These are phyloP conservation scores for Saccharomycopsis microspora DNA, from an alignment of 805 yeast genomes.

Conservation along the genomic window DNA sequence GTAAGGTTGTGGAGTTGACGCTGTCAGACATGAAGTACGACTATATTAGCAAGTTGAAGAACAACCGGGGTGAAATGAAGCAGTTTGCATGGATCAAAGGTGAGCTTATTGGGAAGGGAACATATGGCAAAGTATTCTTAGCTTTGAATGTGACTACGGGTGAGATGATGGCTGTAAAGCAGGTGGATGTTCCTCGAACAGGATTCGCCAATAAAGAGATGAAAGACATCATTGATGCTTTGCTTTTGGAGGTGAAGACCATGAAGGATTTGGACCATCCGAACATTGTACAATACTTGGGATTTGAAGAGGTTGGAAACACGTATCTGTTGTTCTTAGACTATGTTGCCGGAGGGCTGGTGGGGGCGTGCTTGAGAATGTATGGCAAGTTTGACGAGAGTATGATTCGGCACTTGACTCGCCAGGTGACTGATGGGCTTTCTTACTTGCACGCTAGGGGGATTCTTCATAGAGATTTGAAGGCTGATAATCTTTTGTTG, in stretches of 20 bases:
- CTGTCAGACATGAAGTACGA: constrained; percentile 54
- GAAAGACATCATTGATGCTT: constrained; percentile 63
- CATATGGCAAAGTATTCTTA: constrained; percentile 87
- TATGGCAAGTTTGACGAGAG: constrained; percentile 81
- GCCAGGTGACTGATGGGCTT: constrained; percentile 75
- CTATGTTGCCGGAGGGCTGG: constrained; percentile 97
- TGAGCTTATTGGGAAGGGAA: constrained; percentile 91
- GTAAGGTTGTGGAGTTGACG: constrained; percentile 80
- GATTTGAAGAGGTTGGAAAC: constrained; percentile 67
- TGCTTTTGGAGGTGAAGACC: constrained; percentile 84
- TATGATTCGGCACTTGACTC: constrained; percentile 58
- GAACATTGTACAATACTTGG: constrained; percentile 91
- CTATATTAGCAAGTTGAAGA: constrained; percentile 53
- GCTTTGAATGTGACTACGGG: constrained; percentile 94
- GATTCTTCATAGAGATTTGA: constrained; percentile 85
- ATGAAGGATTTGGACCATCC: constrained; percentile 89
- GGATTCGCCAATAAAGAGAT: constrained; percentile 31
- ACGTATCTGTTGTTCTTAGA: constrained; percentile 84
- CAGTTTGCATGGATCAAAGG: constrained; percentile 98
- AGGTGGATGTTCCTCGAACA: constrained; percentile 57
- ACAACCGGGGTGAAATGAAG: constrained; percentile 54
- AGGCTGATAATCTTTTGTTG: constrained; percentile 81
- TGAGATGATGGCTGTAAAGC: constrained; percentile 98
- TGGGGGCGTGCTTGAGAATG: constrained; percentile 71
- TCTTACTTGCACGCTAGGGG: constrained; percentile 83